phyloP scores from a whole-genome alignment of 768 basidiomycete genomes.

The Termitomyces sp. region DNA sequence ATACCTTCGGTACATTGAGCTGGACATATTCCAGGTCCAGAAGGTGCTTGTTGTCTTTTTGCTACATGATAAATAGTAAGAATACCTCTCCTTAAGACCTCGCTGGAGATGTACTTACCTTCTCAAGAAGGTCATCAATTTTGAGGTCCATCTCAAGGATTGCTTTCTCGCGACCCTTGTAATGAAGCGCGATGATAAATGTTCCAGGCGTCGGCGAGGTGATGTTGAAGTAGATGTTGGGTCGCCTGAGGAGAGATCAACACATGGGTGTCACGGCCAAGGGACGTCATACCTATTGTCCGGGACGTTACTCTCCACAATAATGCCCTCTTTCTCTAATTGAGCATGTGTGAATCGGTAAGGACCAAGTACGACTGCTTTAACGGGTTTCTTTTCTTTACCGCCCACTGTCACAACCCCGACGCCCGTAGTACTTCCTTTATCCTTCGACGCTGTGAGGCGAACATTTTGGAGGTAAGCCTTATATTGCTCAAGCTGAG shows the following conservation, averaged over 20 bases:
- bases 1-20: conserved; percentile 92
- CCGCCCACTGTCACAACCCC: conserved; percentile 95
- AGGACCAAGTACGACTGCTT: conserved; percentile 85
- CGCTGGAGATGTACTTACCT: conserved; percentile 48
- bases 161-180: conserved; percentile 98
- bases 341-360: conserved; percentile 98
- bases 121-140: conserved; percentile 96
- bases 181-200: conserved; percentile 97
- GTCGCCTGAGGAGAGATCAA: conserved; percentile 50
- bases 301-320: conserved; percentile 98
- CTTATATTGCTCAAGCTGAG: conserved; percentile 98
- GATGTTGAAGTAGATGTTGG: conserved; percentile 99
- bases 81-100: neutral
- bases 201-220: conserved; percentile 97
- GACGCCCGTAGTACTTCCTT: conserved; percentile 80
- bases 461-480: conserved; percentile 98
- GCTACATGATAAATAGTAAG: conserved; percentile 50
- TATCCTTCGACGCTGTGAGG: conserved; percentile 82
- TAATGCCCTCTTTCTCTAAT: conserved; percentile 98
- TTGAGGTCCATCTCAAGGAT: conserved; percentile 99
- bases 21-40: conserved; percentile 98
- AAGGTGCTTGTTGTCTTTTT: conserved; percentile 98
- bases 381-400: conserved; percentile 90
- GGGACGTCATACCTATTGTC: conserved; percentile 77
- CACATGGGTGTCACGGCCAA: neutral